Percentiles rank a stretch among this genome's conserved stretches.
Evolutionary conservation across 306 rosid genomes (phyloP).

Genomic region (Trifolium pratense): DNA sequence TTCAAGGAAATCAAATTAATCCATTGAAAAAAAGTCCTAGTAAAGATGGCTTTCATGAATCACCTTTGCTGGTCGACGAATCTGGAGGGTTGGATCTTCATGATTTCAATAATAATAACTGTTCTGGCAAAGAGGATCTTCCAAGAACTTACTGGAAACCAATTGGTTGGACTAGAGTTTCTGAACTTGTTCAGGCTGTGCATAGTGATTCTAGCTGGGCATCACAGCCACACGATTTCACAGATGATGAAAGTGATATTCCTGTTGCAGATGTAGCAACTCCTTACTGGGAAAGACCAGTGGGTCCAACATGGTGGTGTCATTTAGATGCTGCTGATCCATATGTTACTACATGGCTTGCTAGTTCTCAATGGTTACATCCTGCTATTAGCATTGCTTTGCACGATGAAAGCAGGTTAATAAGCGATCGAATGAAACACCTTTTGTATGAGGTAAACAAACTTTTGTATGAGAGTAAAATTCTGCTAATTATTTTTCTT

Average conservation of each 20-base stretch:
- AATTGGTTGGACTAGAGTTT: conserved; percentile 66
- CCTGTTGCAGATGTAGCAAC: conserved; percentile 70
- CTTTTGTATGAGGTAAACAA: conserved; percentile 77
- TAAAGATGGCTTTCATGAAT: conserved; percentile 34
- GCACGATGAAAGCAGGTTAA: conserved; percentile 75
- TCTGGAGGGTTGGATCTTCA: conserved; percentile 30
- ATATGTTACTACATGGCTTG: conserved; percentile 64
- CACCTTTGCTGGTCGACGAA: conserved; percentile 6
- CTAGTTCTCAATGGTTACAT: conserved; percentile 78
- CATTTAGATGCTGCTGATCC: conserved; percentile 82
- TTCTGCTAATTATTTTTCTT: not conserved
- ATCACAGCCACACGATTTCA: conserved; percentile 37
- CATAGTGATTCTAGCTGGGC: conserved; percentile 47
- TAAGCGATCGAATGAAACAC: conserved; percentile 84
- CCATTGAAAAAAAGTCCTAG: not conserved
- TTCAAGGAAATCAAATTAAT: conserved; percentile 17
- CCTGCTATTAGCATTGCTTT: conserved; percentile 86
- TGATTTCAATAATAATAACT: conserved; percentile 18
- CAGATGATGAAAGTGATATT: conserved; percentile 48
- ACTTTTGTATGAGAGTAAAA: not conserved
- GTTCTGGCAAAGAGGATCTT: conserved; percentile 36
- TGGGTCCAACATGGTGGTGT: conserved; percentile 95
- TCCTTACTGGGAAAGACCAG: conserved; percentile 86
- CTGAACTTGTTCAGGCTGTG: conserved; percentile 58
- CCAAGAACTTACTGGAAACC: conserved; percentile 64